phyloP scores from a whole-genome alignment of 352 stramenopile species.

The Pythium vanterpoolii region DNA sequence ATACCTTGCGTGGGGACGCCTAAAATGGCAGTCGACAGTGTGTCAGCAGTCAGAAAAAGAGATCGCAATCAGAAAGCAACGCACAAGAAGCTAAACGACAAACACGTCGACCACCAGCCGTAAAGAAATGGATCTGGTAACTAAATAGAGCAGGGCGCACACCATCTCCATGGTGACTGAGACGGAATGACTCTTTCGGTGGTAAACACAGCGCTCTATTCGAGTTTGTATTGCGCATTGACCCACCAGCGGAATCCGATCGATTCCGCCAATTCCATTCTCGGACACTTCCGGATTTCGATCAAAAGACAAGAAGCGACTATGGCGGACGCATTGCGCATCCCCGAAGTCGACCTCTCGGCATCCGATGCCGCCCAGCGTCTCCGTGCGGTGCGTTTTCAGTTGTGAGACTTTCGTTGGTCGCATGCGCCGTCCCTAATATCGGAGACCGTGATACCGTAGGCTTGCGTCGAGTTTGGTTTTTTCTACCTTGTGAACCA shows the following conservation, averaged over 20 bases:
- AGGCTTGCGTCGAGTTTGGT: constrained; percentile 52
- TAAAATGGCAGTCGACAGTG: too few species aligned
- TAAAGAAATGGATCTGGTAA: too few species aligned
- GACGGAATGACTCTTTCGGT: too few species aligned
- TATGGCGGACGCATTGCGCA: constrained; percentile 19
- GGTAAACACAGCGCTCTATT: constrained; percentile 1
- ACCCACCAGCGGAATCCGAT: not conserved
- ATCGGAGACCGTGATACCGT: not conserved
- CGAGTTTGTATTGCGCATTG: not conserved
- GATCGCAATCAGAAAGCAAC: not conserved
- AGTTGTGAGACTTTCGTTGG: not conserved
- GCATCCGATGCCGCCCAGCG: constrained; percentile 39
- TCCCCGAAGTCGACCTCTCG: constrained; percentile 56
- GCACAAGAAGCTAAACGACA: not conserved
- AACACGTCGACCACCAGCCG: too few species aligned
- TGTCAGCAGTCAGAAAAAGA: not conserved
- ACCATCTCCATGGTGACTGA: too few species aligned
- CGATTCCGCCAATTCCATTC: not conserved
- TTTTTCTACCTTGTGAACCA: constrained; percentile 76
- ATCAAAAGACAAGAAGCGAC: not conserved
- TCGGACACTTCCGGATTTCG: not conserved
- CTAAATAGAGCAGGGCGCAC: too few species aligned
- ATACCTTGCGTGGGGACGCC: too few species aligned
- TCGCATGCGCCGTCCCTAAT: not conserved
- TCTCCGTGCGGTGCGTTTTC: constrained; percentile 26